These are phyloP conservation scores for Cladosporium sphaerospermum DNA, from an alignment of 2,329 filamentous ascomycete genomes.

Conservation along the genomic window DNA sequence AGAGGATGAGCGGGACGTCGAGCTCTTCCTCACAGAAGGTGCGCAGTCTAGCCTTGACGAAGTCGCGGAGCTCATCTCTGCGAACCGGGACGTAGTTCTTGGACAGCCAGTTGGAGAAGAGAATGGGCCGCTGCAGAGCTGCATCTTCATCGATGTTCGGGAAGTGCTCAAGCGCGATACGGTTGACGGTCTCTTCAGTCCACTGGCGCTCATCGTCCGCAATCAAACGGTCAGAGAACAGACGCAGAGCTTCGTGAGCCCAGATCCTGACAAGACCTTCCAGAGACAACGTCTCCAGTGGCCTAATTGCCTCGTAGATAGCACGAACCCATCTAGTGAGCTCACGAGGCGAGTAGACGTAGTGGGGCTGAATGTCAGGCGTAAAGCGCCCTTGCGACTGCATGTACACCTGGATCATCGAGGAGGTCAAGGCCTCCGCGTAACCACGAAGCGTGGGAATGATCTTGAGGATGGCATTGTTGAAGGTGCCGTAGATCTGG, in stretches of 20 bases:
- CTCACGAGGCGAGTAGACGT: slow-evolving; percentile 98
- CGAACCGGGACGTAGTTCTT: slow-evolving; percentile 98
- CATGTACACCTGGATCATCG: slow-evolving; percentile 95
- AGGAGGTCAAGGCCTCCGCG: slow-evolving; percentile 84
- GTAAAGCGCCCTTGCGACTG: slow-evolving; percentile 94
- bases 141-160: slow-evolving; percentile 88
- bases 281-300: slow-evolving; percentile 77
- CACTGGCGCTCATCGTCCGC: slow-evolving; percentile 89
- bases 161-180: slow-evolving; percentile 86
- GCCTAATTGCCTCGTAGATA: slow-evolving; percentile 92
- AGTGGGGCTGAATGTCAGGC: slow-evolving; percentile 93
- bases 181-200: slow-evolving; percentile 82
- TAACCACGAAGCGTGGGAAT: slow-evolving; percentile 93
- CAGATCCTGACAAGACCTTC: slow-evolving; percentile 95
- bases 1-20: slow-evolving; percentile 95
- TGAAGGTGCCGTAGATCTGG: slow-evolving; percentile 99
- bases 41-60: slow-evolving; percentile 92
- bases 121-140: slow-evolving; percentile 83
- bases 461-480: slow-evolving; percentile 91
- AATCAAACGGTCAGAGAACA: slow-evolving; percentile 97
- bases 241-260: slow-evolving; percentile 90
- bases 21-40: slow-evolving; percentile 99
- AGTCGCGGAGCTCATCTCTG: slow-evolving; percentile 88
- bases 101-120: slow-evolving; percentile 99
- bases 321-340: slow-evolving; percentile 96